Evolutionary conservation across 345 rosid species (phyloP).

Genomic region (Iberis pinnata): DNA sequence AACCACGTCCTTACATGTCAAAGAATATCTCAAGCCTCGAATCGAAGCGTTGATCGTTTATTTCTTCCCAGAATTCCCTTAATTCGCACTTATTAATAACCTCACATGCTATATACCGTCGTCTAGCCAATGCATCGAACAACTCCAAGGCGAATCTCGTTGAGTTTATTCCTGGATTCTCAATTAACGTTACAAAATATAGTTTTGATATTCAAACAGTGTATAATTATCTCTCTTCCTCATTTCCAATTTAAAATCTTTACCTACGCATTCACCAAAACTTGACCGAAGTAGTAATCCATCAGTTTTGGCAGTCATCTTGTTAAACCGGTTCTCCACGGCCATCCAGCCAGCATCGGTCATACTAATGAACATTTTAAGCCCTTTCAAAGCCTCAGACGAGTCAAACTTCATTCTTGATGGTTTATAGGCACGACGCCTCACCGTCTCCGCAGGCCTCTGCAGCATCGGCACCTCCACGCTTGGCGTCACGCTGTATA

Average conservation of each 20-base stretch:
- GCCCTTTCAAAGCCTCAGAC: neutral
- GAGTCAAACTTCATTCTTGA: neutral
- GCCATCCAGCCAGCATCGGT: constrained; percentile 4
- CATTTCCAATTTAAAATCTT: no score
- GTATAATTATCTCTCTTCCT: no score
- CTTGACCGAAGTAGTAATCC: neutral
- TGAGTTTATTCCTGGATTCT: constrained; percentile 51
- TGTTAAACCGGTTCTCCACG: constrained; percentile 7
- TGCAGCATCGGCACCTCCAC: no score
- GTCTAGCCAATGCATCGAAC: constrained; percentile 50
- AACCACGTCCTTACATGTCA: constrained; percentile 41
- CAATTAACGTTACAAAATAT: neutral
- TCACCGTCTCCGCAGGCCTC: no score
- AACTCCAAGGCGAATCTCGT: constrained; percentile 49
- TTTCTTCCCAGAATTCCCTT: constrained; percentile 51
- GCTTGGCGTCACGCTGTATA: no score
- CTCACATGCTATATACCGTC: constrained; percentile 30
- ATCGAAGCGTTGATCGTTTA: constrained; percentile 55
- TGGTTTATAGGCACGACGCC: neutral
- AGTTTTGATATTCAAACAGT: neutral
- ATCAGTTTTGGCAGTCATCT: neutral
- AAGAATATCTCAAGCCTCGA: constrained; percentile 54
- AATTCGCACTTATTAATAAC: constrained; percentile 33
- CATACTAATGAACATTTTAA: neutral
- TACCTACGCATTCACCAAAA: constrained; percentile 14